Conservation (phyloP, 164 flowering plant species). For the Brasenia schreberi region DNA sequence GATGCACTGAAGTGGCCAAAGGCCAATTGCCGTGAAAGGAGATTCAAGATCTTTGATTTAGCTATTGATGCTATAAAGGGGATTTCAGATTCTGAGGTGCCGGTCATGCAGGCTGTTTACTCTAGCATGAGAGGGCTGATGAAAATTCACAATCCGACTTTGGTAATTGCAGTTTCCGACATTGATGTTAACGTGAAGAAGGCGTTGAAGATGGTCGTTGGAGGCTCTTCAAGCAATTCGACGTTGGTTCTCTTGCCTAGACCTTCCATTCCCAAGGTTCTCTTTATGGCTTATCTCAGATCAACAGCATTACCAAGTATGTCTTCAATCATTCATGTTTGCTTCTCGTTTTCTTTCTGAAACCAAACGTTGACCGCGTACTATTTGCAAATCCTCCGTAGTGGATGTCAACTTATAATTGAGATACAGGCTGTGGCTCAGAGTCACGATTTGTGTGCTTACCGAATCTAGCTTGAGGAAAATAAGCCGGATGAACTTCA, state of each 20-base stretch:
- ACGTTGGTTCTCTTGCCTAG: slow-evolving; percentile 55
- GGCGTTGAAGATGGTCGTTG: slow-evolving; percentile 75
- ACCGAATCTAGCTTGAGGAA: no score
- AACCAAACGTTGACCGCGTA: no score
- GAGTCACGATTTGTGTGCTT: no score
- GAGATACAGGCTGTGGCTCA: no score
- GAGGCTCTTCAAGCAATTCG: slow-evolving; percentile 31
- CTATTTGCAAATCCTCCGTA: no score
- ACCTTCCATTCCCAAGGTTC: slow-evolving; percentile 60
- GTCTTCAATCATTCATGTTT: slow-evolving; percentile 6
- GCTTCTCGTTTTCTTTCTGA: no score
- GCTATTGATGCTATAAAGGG: slow-evolving; percentile 46
- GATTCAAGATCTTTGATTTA: slow-evolving; percentile 88
- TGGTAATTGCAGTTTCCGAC: slow-evolving; percentile 59
- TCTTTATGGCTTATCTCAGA: slow-evolving; percentile 93
- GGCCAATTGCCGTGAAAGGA: slow-evolving; percentile 62
- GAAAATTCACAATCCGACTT: slow-evolving; percentile 80
- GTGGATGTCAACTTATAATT: no score
- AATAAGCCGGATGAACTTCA: no score
- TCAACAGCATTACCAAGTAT: slow-evolving; percentile 91
- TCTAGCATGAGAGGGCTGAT: slow-evolving; percentile 87
- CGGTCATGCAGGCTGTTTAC: slow-evolving; percentile 67
- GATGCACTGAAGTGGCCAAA: slow-evolving; percentile 75
- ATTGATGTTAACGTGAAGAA: slow-evolving; percentile 57
- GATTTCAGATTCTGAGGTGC: slow-evolving; percentile 69